Conservation (phyloP, 139 green algal genomes). For the Micractinium conductrix region DNA sequence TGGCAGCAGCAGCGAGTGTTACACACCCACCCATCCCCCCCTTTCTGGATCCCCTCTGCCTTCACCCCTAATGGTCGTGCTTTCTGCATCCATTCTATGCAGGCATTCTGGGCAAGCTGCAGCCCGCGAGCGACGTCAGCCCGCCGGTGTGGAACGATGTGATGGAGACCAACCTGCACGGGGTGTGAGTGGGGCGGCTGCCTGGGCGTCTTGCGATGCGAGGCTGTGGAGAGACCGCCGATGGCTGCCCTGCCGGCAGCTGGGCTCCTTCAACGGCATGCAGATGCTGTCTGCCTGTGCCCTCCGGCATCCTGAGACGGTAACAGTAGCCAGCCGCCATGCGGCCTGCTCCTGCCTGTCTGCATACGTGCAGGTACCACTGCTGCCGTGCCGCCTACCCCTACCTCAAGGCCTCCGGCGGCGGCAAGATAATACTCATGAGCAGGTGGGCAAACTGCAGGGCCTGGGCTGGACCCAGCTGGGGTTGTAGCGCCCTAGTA, state of each 20-base stretch:
- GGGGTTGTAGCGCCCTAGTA: too few relatives aligned
- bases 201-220: neutral
- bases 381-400: neutral
- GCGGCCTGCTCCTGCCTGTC: neutral
- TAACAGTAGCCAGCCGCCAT: too few relatives aligned
- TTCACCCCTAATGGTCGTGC: too few relatives aligned
- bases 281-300: neutral
- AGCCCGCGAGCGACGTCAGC: neutral
- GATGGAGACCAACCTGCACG: neutral
- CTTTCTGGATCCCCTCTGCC: neutral
- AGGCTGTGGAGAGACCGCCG: too few relatives aligned
- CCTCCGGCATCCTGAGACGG: neutral
- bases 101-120: neutral
- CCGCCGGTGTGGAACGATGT: neutral
- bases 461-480: too few relatives aligned
- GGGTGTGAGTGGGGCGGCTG: neutral
- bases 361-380: neutral
- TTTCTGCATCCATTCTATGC: too few relatives aligned
- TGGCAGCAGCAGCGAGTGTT: too few relatives aligned
- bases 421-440: slow-evolving; percentile 1
- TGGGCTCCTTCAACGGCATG: neutral
- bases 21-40: too few relatives aligned
- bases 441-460: too few relatives aligned
- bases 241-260: too few relatives aligned
- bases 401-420: neutral